Evolutionary conservation across 176 grass and related monocot species (phyloP).

Genomic region (Rhipidocladum racemiflorum): DNA sequence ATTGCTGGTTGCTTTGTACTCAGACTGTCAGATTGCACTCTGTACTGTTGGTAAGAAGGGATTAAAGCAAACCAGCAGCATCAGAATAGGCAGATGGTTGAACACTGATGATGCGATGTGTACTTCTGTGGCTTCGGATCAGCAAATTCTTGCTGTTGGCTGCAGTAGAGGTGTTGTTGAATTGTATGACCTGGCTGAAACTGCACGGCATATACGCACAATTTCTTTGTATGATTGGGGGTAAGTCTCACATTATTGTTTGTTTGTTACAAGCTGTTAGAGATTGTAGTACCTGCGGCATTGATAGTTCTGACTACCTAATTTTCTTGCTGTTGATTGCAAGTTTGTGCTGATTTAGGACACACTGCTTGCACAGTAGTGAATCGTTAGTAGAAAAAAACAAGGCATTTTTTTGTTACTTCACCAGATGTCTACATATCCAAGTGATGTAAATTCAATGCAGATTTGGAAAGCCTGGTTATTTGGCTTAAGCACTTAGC

Average conservation of each 20-base stretch:
- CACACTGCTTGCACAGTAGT: neutral
- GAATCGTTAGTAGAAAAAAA: neutral
- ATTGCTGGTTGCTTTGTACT: conserved; percentile 73
- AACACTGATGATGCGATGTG: conserved; percentile 65
- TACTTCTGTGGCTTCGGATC: conserved; percentile 86
- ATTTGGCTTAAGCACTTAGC: neutral
- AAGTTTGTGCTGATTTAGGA: neutral
- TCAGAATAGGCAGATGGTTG: conserved; percentile 82
- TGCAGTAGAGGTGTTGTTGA: conserved; percentile 88
- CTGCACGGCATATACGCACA: conserved; percentile 60
- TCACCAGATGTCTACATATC: neutral
- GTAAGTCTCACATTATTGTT: conserved; percentile 40
- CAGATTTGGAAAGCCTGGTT: neutral
- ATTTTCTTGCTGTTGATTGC: conserved; percentile 12
- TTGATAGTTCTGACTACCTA: neutral
- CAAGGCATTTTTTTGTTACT: neutral
- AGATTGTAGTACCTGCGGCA: neutral
- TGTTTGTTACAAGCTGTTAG: neutral
- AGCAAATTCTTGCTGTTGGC: conserved; percentile 89
- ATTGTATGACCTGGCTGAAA: conserved; percentile 87
- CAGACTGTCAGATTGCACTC: conserved; percentile 74
- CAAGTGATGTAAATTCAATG: conserved; percentile 3
- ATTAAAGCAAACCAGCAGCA: conserved; percentile 55
- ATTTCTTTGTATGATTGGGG: conserved; percentile 97
- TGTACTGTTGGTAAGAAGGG: conserved; percentile 90